Percentiles rank a stretch among this genome's conserved stretches.
Conservation (phyloP, 352 stramenopile genomes). For the Globisporangium nodosum region DNA sequence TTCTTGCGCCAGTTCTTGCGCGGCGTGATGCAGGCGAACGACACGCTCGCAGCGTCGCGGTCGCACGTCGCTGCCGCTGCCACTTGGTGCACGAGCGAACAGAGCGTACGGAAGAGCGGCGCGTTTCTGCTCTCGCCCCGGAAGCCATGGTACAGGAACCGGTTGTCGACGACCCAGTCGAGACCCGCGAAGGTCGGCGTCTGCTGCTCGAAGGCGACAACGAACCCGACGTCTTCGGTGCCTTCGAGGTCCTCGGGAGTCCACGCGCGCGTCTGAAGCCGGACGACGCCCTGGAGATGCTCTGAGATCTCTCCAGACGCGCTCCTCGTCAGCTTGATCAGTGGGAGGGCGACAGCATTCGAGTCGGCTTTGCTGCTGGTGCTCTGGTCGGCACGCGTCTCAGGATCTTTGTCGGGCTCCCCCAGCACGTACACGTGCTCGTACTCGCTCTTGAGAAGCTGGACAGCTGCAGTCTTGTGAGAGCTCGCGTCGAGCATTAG, state of each 20-base stretch:
- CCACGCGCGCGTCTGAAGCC: constrained; percentile 1
- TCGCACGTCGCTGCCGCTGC: constrained; percentile 10
- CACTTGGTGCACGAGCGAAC: constrained; percentile 26
- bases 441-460: constrained; percentile 24
- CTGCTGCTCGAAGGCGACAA: constrained; percentile 11
- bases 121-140: constrained; percentile 40
- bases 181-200: constrained; percentile 14
- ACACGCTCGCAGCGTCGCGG: neutral
- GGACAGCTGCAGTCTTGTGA: constrained; percentile 8
- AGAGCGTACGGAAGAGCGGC: constrained; percentile 34
- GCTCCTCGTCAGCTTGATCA: constrained; percentile 1
- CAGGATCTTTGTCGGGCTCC: neutral
- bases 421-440: constrained; percentile 27
- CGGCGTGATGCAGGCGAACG: constrained; percentile 39
- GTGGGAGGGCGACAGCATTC: constrained; percentile 1
- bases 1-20: constrained; percentile 65
- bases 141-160: constrained; percentile 44
- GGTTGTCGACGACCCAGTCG: constrained; percentile 42
- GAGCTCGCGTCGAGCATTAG: constrained; percentile 24
- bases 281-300: constrained; percentile 1
- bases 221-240: constrained; percentile 7
- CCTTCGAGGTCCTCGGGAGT: neutral
- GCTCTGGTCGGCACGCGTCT: neutral
- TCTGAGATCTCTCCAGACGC: neutral
- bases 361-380: neutral